phyloP scores from a whole-genome alignment of 768 basidiomycete genomes.

The Dacryopinax spathularia region DNA sequence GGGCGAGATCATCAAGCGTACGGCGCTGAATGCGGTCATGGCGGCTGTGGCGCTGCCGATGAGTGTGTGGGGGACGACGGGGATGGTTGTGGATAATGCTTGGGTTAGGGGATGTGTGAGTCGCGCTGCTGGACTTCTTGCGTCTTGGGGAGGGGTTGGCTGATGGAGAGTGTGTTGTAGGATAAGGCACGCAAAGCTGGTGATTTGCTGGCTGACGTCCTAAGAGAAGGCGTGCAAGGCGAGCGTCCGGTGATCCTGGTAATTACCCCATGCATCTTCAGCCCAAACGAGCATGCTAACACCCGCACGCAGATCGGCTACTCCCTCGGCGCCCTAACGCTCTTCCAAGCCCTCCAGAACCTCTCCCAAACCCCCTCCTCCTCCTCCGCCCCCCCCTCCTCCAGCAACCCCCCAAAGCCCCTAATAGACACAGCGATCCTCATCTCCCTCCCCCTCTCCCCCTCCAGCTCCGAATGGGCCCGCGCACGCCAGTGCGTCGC shows the following conservation, averaged over 20 bases:
- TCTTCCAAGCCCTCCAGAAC: slow-evolving; percentile 24
- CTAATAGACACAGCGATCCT: slow-evolving; percentile 31
- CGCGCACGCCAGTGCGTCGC: slow-evolving; percentile 23
- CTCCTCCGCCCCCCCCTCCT: slow-evolving; percentile 13
- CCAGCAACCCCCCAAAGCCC: slow-evolving; percentile 13
- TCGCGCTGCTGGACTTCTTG: neutral
- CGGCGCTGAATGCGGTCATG: slow-evolving; percentile 29
- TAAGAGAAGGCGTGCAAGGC: slow-evolving; percentile 32
- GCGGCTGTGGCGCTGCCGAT: slow-evolving; percentile 23
- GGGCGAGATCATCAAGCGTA: slow-evolving; percentile 30
- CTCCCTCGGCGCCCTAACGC: slow-evolving; percentile 29
- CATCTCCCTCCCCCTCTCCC: slow-evolving; percentile 29
- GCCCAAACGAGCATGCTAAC: neutral
- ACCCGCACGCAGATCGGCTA: slow-evolving; percentile 24
- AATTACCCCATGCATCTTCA: neutral
- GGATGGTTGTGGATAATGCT: slow-evolving; percentile 19
- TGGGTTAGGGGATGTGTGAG: slow-evolving; percentile 18
- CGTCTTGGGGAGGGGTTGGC: too few species aligned
- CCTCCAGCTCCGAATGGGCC: slow-evolving; percentile 25
- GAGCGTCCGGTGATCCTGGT: slow-evolving; percentile 30
- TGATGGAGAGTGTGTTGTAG: too few species aligned
- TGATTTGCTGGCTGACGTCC: slow-evolving; percentile 29
- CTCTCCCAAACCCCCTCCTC: slow-evolving; percentile 19
- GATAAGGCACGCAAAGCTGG: slow-evolving; percentile 33
- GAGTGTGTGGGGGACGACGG: slow-evolving; percentile 14